Evolutionary conservation across 306 rosid genomes (phyloP), one percentile per base, ranked within the genome.

Genomic region (Cyclanthera cordifolia): DNA sequence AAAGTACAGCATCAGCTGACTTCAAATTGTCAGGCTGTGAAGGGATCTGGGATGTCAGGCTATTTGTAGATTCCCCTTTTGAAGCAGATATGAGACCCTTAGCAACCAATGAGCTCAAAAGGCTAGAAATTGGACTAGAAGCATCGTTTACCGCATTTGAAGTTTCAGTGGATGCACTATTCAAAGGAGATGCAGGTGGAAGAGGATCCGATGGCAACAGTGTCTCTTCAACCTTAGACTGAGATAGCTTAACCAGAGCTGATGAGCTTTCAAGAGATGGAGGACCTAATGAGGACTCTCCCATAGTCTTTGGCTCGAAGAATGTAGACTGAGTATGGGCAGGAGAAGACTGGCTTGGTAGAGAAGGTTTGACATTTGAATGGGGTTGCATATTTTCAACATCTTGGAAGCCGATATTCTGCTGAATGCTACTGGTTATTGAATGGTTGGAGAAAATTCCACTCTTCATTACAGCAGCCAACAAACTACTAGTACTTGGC

Each of bases 81-180:
- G 83, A 78, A 21, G 96, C 83, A 23, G 90, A 87, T 70, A 91
- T 88, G 78, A 91, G 81, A 60, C 97, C 97, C 79, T 87, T 85
- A 1, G 90, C 95, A 72, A 91, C 97, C 75, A 91, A 82, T 41
- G 96, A 86, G 78, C 88, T 91, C 78, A 91, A 71, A 70, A 91
- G 91, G 83, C 75, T 81, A 67, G 96, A 81, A 80, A 91, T 77
- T 68, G 95, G 91, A 85, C 81, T 78, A 8, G 79, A 70, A 73
- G 69, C 52, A 30, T 67, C 85, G 43, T 73, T 81, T 70, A 67
- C 69, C 39, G 68, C 83, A 72, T 71, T 75, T 58, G 81, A 71
- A 81, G 78, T 73, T 81, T 49, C 81, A 25, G 79, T 80, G n/a
- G 86, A 76, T 61, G 82, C 61, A 75, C 70, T 73, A 72, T 74